Evolutionary conservation across 2,329 filamentous ascomycete genomes (phyloP), one percentile per base, ranked within the genome.

Genomic region (Fusarium sp.): DNA sequence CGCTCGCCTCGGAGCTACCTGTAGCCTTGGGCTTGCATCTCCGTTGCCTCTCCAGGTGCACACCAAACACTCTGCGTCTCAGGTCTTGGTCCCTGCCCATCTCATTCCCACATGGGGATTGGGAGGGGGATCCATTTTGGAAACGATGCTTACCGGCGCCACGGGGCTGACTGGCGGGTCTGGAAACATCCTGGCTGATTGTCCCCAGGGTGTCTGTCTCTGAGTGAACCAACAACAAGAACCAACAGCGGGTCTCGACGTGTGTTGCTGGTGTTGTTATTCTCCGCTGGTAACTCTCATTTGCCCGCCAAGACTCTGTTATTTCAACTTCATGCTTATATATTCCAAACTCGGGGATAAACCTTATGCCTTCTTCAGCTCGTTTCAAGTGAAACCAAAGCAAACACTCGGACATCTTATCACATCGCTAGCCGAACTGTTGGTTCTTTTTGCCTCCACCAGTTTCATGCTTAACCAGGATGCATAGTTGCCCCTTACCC

Each of bases 361-460:
- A n/a, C 14, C 13, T 27, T 29, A 60, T 58, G 42, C 57, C 29
- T 27, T 22, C 52, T 10, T 33, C 58, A 57, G 11, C 18, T 31
- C 22, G 60, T 66, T 62, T 64, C 65, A 58, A 68, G 70, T 66
- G 61, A 72, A 72, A 61, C 52, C n/a, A 56, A 52, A n/a, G 38
- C 18, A 54, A 54, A 42, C 8, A 50, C 38, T 52, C 36, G 57
- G 31, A 54, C 57, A 59, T 20, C 45, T 33, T 2, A 52, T 42
- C 52, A 61, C 40, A 33, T 40, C 40, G 16, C 22, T 18, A 64
- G 47, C 33, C 47, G 33, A 65, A n/a, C 25, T 31, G 29, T 14
- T 61, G 27, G 45, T n/a, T 64, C 60, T 40, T 54, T 63, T n/a
- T 47, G 25, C 45, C 50, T 67, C 31, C 66, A 18, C 71, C 47